Base-by-base conservation (phyloP, 2,329 filamentous ascomycete species). In the Keithomyces neogunnii region DNA sequence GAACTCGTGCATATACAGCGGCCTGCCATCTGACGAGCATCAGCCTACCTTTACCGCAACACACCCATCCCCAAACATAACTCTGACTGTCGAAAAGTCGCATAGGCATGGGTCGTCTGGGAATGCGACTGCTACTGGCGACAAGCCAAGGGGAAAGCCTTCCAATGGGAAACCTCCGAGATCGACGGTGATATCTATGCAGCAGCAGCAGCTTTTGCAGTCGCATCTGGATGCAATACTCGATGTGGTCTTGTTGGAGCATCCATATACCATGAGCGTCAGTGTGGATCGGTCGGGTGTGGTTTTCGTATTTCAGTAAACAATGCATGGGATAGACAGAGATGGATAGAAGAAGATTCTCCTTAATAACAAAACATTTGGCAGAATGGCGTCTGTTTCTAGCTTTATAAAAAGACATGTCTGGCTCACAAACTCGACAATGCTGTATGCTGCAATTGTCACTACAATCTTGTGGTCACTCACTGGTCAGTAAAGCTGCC, bases 261-360 rank as follows among this genome's bases (percentile, higher is more conserved):
- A 81, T 57, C 93, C 93, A 29, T 96, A 95, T 67, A 87, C 86
- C 4, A 96, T 97, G 89, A 86, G 91, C 35, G 77, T 97, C 47
- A 95, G 88, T 58, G 91, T 87, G 50, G 93, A 99, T 73, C 77
- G 92, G 60, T 88, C 85, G 39, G 93, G 93, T 0, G 85, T 92
- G 65, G 83, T 97, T 45, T 95, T 93, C 75, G 84, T 96, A 49
- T 95, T 85, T 63, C 73, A 76, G 59, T 78, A 68, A 60, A 49
- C 8, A 44, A 26, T n/a, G 8, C 13, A 10, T 39, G 36, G n/a
- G 46, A 36, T 48, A 35, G 46, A n/a, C 4, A 38, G 30, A 10
- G 11, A 44, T 44, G 3, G 5, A 19, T 40, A 9, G n/a, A 19
- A 40, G 26, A 40, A 26, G 19, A 19, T 19, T 19, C 19, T 19